Percentiles rank a stretch among this genome's conserved stretches.
Conservation (phyloP, 306 rosid genomes). For the Canavalia gladiata region DNA sequence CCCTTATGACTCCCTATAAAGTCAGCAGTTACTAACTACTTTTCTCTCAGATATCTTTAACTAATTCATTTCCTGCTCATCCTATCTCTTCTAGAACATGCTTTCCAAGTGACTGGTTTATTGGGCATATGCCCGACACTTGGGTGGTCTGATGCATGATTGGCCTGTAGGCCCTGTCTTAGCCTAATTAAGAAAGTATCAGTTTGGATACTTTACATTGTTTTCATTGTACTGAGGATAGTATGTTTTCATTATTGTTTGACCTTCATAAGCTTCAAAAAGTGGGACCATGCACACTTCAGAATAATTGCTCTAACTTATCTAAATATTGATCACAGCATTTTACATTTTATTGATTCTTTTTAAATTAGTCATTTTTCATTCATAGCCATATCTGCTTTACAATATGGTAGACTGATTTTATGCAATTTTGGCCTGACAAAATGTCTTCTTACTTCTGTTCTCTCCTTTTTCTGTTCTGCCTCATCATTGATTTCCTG, state of each 20-base stretch:
- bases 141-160: no score
- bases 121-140: no score
- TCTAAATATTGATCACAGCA: background rate
- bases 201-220: conserved; percentile 3
- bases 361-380: background rate
- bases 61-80: no score
- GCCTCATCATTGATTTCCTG: conserved; percentile 27
- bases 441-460: background rate
- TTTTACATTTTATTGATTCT: background rate
- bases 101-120: no score
- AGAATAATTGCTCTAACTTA: conserved; percentile 3
- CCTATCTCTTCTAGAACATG: no score
- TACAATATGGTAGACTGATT: background rate
- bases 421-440: conserved; percentile 8
- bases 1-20: no score
- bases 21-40: no score
- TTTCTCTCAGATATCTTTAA: no score
- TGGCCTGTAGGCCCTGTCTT: no score
- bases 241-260: conserved; percentile 13
- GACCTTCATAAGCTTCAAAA: background rate
- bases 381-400: background rate
- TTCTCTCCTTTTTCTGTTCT: background rate
- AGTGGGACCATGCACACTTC: background rate
- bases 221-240: conserved; percentile 10
- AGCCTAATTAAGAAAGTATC: background rate